Conservation (phyloP, 352 stramenopile genomes). For the Pythium chondricola region DNA sequence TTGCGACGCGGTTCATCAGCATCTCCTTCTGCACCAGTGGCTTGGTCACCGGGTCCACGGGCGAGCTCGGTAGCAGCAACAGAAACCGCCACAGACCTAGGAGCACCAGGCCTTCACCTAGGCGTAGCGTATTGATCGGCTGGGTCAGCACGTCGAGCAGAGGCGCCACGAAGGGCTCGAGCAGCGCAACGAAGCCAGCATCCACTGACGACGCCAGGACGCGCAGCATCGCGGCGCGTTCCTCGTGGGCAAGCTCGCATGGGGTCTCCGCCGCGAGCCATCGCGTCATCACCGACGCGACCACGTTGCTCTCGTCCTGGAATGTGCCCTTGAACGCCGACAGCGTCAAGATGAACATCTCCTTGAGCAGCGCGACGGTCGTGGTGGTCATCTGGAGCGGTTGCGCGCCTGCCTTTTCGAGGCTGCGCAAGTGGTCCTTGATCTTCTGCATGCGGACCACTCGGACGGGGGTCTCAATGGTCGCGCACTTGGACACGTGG, state of each 20-base stretch:
- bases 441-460: slow-evolving; percentile 24
- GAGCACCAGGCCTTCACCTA: slow-evolving; percentile 83
- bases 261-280: slow-evolving; percentile 4
- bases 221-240: slow-evolving; percentile 13
- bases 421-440: slow-evolving; percentile 19
- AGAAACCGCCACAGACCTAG: slow-evolving; percentile 92
- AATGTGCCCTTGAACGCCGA: slow-evolving; percentile 15
- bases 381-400: not conserved
- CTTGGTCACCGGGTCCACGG: slow-evolving; percentile 94
- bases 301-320: not conserved
- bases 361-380: slow-evolving; percentile 4
- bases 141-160: slow-evolving; percentile 4
- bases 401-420: not conserved
- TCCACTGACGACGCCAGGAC: slow-evolving; percentile 15
- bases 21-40: slow-evolving; percentile 92
- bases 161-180: slow-evolving; percentile 9
- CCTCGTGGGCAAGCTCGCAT: not conserved
- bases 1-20: slow-evolving; percentile 82
- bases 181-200: slow-evolving; percentile 7
- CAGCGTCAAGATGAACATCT: slow-evolving; percentile 21
- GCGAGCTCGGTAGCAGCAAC: slow-evolving; percentile 90
- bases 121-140: slow-evolving; percentile 1
- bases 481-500: slow-evolving; percentile 21
- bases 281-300: slow-evolving; percentile 1
- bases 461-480: slow-evolving; percentile 23